phyloP scores from a whole-genome alignment of 495 filamentous ascomycete genomes.

The Oidiodendron maius region DNA sequence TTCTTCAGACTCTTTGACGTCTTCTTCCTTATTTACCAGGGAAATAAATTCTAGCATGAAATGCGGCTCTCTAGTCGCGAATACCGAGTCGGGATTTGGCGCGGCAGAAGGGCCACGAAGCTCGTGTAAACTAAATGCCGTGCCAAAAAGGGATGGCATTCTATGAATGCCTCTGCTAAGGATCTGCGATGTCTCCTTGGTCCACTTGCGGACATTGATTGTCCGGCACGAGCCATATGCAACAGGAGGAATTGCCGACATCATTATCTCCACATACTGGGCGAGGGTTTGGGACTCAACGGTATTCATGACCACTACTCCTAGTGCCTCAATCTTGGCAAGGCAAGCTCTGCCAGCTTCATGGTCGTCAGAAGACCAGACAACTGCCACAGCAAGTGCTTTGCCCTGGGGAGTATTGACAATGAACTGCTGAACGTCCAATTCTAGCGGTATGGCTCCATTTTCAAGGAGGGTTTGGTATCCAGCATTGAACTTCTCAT shows the following conservation, averaged over 20 bases:
- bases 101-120: slow-evolving; percentile 21
- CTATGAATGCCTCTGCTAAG: slow-evolving; percentile 18
- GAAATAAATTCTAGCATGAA: slow-evolving; percentile 33
- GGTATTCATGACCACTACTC: slow-evolving; percentile 21
- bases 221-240: slow-evolving; percentile 23
- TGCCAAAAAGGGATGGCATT: slow-evolving; percentile 23
- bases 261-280: slow-evolving; percentile 14
- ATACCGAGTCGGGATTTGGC: slow-evolving; percentile 22
- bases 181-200: slow-evolving; percentile 16
- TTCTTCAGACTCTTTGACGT: not conserved
- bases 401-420: slow-evolving; percentile 23
- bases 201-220: slow-evolving; percentile 21
- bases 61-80: slow-evolving; percentile 29
- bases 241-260: slow-evolving; percentile 13
- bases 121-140: slow-evolving; percentile 29
- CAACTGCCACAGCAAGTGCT: slow-evolving; percentile 20
- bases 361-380: slow-evolving; percentile 27
- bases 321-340: slow-evolving; percentile 26
- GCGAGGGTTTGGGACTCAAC: slow-evolving; percentile 25
- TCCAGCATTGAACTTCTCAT: slow-evolving; percentile 22
- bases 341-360: slow-evolving; percentile 25
- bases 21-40: slow-evolving; percentile 3
- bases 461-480: slow-evolving; percentile 17
- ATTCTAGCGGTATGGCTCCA: slow-evolving; percentile 22
- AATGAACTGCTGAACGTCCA: slow-evolving; percentile 25